phyloP scores from a whole-genome alignment of 2,329 filamentous ascomycete genomes.

The Monosporascus sp. region DNA sequence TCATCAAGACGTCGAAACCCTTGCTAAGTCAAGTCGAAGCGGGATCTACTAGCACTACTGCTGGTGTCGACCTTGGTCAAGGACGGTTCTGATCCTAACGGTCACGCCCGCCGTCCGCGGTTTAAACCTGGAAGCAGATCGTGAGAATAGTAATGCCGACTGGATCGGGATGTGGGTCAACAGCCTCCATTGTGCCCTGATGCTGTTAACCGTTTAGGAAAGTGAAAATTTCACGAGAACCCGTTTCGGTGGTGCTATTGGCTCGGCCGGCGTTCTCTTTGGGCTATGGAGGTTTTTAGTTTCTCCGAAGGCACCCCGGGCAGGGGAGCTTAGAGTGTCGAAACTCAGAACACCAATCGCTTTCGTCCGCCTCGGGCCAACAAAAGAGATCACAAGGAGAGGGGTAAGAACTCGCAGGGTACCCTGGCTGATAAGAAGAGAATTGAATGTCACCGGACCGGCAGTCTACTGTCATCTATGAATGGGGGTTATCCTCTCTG shows the following conservation, averaged over 20 bases:
- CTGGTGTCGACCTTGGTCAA: not conserved
- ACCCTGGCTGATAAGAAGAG: not conserved
- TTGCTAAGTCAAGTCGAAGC: not conserved
- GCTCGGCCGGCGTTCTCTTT: not conserved
- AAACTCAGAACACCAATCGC: not conserved
- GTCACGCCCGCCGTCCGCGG: not conserved
- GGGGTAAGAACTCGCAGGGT: not conserved
- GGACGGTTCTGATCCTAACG: not conserved
- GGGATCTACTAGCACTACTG: not conserved
- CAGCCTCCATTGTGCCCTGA: not conserved
- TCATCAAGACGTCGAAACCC: not conserved
- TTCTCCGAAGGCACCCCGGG: not conserved
- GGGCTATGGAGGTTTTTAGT: not conserved
- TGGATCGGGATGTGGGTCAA: not conserved
- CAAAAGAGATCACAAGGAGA: not conserved
- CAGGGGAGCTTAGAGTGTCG: not conserved
- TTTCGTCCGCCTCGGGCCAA: not conserved
- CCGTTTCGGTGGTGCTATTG: not conserved
- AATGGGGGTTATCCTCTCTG: conserved; percentile 4
- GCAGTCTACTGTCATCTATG: not conserved
- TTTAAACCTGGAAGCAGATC: not conserved
- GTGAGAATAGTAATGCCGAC: not conserved
- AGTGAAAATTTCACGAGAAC: not conserved
- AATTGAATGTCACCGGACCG: not conserved
- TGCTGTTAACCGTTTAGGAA: not conserved